Evolutionary conservation across 331 rosid genomes (phyloP).

Genomic region (Ulmus americana): DNA sequence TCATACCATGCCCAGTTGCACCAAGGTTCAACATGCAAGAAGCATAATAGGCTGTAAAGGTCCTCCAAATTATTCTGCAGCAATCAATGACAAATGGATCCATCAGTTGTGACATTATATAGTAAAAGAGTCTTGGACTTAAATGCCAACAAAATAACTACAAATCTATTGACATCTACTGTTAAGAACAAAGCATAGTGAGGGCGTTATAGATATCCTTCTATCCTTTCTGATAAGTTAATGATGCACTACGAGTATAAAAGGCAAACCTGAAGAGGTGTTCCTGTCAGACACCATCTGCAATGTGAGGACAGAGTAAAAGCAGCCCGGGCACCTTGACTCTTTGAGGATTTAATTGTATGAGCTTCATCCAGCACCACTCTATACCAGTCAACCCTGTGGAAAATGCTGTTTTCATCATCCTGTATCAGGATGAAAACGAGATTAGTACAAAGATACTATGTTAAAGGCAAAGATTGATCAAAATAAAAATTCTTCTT

Average conservation of each 20-base stretch:
- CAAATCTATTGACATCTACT: too few species aligned
- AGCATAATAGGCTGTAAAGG: slow-evolving; percentile 65
- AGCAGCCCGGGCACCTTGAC: slow-evolving; percentile 59
- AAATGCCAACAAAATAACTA: neutral
- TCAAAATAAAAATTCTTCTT: slow-evolving; percentile 22
- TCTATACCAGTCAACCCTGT: slow-evolving; percentile 68
- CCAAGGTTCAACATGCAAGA: slow-evolving; percentile 90
- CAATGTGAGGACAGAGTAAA: slow-evolving; percentile 61
- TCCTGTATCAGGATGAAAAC: slow-evolving; percentile 35
- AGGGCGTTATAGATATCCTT: neutral
- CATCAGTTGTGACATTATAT: slow-evolving; percentile 1
- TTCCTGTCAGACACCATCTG: slow-evolving; percentile 95
- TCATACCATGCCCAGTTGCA: slow-evolving; percentile 78
- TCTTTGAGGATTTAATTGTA: slow-evolving; percentile 53
- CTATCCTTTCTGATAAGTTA: neutral
- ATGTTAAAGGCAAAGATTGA: slow-evolving; percentile 1
- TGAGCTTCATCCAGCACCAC: slow-evolving; percentile 97
- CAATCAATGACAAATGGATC: slow-evolving; percentile 14
- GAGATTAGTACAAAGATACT: neutral
- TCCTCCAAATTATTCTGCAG: slow-evolving; percentile 86
- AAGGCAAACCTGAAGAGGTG: slow-evolving; percentile 71
- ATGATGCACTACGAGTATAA: slow-evolving; percentile 3
- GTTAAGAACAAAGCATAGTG: too few species aligned
- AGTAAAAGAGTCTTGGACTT: slow-evolving; percentile 2
- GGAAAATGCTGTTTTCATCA: slow-evolving; percentile 53